phyloP scores from a whole-genome alignment of 208 protist species.

The Wallacemonas sp. region DNA sequence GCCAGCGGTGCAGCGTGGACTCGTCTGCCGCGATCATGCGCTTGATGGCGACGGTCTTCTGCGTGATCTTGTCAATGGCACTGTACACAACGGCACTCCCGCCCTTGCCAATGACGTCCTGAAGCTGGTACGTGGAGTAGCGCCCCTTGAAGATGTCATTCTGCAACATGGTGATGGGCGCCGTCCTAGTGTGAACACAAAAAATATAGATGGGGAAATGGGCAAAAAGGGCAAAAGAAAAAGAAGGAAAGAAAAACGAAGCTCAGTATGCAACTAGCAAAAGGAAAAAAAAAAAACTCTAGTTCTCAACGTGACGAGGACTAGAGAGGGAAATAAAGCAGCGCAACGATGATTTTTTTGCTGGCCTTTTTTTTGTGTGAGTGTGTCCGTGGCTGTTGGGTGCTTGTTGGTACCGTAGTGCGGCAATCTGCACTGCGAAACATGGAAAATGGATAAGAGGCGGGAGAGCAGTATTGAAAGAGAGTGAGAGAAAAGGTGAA shows the following conservation, averaged over 20 bases:
- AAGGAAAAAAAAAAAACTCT: no score
- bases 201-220: slow-evolving; percentile 1
- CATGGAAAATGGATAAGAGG: no score
- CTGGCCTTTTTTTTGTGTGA: no score
- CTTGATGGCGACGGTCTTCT: slow-evolving; percentile 69
- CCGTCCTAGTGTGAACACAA: background rate
- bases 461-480: no score
- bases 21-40: slow-evolving; percentile 50
- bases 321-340: no score
- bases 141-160: slow-evolving; percentile 65
- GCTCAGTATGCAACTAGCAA: no score
- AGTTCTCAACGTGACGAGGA: no score
- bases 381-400: no score
- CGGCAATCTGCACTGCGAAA: no score
- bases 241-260: background rate
- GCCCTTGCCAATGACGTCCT: slow-evolving; percentile 73
- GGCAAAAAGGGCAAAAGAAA: slow-evolving; percentile 4
- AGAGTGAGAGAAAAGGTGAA: no score
- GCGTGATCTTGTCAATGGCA: slow-evolving; percentile 53
- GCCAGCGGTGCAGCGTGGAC: slow-evolving; percentile 54
- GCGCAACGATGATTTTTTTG: no score
- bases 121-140: slow-evolving; percentile 79
- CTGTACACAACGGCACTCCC: slow-evolving; percentile 76
- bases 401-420: no score
- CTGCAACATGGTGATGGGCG: slow-evolving; percentile 22